Evolutionary conservation across 331 rosid genomes (phyloP).

Genomic region (Telfairia occidentalis): DNA sequence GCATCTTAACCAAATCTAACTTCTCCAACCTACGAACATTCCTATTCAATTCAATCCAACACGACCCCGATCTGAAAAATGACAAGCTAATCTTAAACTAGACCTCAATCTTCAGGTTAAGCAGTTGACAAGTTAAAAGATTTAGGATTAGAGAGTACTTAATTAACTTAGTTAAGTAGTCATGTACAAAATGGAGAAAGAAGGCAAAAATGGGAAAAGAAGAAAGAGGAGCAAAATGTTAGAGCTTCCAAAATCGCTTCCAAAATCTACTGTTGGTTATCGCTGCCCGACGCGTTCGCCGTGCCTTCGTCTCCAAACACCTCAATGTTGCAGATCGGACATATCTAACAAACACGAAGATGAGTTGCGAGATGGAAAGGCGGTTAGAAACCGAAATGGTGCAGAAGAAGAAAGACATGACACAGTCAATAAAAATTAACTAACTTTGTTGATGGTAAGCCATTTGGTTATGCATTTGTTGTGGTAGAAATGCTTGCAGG

Average conservation of each 20-base stretch:
- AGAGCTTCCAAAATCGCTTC: slow-evolving; percentile 10
- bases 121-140: not conserved
- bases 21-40: not conserved
- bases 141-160: slow-evolving; percentile 6
- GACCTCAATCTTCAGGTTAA: not conserved
- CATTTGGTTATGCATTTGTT: slow-evolving; percentile 80
- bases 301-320: slow-evolving; percentile 52
- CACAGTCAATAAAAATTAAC: not conserved
- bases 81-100: not conserved
- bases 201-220: slow-evolving; percentile 4
- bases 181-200: not conserved
- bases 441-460: slow-evolving; percentile 87
- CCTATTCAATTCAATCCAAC: not conserved
- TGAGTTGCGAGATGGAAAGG: not conserved
- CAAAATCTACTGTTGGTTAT: not conserved
- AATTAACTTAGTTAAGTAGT: not conserved
- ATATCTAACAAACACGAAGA: slow-evolving; percentile 35
- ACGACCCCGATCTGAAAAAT: not conserved
- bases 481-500: slow-evolving; percentile 86
- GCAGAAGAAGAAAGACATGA: not conserved
- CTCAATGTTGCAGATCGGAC: slow-evolving; percentile 91
- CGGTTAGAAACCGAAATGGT: not conserved
- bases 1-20: not conserved
- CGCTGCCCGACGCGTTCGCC: slow-evolving; percentile 23
- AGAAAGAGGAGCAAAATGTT: slow-evolving; percentile 4